phyloP scores from a whole-genome alignment of 257 asterid genomes.

The Fraxinus americana region DNA sequence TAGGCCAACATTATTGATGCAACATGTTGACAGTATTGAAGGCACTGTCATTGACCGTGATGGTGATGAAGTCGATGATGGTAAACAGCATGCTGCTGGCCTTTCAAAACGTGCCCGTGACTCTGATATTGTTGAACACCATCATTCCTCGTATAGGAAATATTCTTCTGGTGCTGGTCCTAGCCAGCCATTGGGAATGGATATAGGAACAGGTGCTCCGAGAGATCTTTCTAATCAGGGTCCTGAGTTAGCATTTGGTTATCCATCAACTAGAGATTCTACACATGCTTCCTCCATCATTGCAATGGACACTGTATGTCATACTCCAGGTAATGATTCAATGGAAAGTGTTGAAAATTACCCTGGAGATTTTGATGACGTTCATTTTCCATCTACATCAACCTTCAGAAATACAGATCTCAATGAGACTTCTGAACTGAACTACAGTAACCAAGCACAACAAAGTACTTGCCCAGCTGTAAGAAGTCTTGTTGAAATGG shows the following conservation, averaged over 20 bases:
- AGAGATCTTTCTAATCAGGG: slow-evolving; percentile 57
- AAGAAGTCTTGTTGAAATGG: slow-evolving; percentile 84
- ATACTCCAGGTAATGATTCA: slow-evolving; percentile 71
- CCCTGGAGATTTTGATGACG: slow-evolving; percentile 82
- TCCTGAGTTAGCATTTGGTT: slow-evolving; percentile 54
- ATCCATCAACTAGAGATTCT: slow-evolving; percentile 71
- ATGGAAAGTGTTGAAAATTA: slow-evolving; percentile 97
- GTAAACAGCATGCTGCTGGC: slow-evolving; percentile 75
- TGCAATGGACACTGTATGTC: slow-evolving; percentile 93
- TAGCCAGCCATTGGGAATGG: slow-evolving; percentile 72
- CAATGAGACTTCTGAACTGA: slow-evolving; percentile 83
- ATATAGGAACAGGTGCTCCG: slow-evolving; percentile 54
- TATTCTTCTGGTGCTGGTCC: slow-evolving; percentile 89
- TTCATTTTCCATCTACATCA: slow-evolving; percentile 76
- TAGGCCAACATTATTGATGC: slow-evolving; percentile 65
- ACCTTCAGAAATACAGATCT: slow-evolving; percentile 61
- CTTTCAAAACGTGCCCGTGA: slow-evolving; percentile 90
- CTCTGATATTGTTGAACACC: slow-evolving; percentile 45
- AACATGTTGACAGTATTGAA: slow-evolving; percentile 91
- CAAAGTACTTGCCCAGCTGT: slow-evolving; percentile 90
- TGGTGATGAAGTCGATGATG: slow-evolving; percentile 94
- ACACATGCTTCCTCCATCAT: slow-evolving; percentile 85
- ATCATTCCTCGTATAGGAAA: slow-evolving; percentile 47
- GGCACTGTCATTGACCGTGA: slow-evolving; percentile 98
- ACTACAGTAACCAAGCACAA: slow-evolving; percentile 92